These are phyloP conservation scores for Cladosporium halotolerans DNA, from an alignment of 2,329 filamentous ascomycete species.

Conservation along the genomic window DNA sequence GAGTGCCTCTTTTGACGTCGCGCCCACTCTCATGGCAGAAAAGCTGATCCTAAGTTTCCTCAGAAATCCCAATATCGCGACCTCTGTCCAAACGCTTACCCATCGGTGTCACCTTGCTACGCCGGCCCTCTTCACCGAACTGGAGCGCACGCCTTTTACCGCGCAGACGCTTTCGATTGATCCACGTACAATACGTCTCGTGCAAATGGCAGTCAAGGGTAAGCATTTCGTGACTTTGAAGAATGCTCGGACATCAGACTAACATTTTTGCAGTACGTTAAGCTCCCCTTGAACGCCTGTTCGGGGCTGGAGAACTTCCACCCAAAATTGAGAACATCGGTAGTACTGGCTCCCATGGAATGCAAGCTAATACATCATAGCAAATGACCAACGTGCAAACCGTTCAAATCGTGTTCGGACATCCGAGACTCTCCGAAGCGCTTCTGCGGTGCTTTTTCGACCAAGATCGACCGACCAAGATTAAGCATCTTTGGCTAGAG, in stretches of 20 bases:
- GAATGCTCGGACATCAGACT: neutral
- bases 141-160: constrained; percentile 36
- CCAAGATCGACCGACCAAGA: constrained; percentile 23
- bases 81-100: constrained; percentile 37
- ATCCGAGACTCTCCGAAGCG: constrained; percentile 35
- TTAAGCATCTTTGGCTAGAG: constrained; percentile 42
- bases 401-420: constrained; percentile 39
- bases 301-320: neutral
- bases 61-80: constrained; percentile 36
- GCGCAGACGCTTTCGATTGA: constrained; percentile 36
- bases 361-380: neutral
- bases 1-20: constrained; percentile 11
- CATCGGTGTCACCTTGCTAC: constrained; percentile 43
- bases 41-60: neutral
- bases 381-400: constrained; percentile 41
- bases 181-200: constrained; percentile 33
- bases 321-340: too few relatives aligned
- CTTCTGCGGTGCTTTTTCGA: constrained; percentile 37
- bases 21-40: neutral
- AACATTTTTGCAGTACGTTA: neutral
- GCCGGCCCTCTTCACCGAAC: constrained; percentile 39
- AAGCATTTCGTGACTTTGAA: neutral
- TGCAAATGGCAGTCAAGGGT: constrained; percentile 30
- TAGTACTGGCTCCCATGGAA: neutral
- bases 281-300: neutral